Base-by-base conservation (phyloP, 305 asterid genomes). In the Coffea humblotiana region DNA sequence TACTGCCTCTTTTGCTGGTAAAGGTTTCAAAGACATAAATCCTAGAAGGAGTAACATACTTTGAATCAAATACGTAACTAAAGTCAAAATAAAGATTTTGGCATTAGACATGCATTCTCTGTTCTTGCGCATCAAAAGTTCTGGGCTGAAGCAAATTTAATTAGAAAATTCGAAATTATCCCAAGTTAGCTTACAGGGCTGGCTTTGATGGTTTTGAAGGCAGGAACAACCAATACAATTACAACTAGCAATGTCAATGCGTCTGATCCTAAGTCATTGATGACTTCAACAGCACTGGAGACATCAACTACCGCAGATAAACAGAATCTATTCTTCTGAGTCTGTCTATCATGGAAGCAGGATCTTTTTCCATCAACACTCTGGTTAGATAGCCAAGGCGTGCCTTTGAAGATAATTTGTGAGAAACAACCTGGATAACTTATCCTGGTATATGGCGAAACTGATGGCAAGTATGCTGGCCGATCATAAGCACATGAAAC, bases 201-300 rank as follows among this genome's bases (percentile, higher is more conserved):
- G 80, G 99, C 95, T 91, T 90, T 94, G 83, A 96, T 87, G 87
- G 19, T 82, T 85, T 83, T 94, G 87, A 96, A 94, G 84, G 90
- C 97, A 75, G 99, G 99, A 88, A 96, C 96, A 86, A 96, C 92
- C 87, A 94, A 63, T 68, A 96, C 99, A 77, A 98, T 96, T 49
- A 96, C 99, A 72, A 83, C 97, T 88, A 96, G 86, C 90, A 96
- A 94, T 61, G 99, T 96, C 75, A 96, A 83, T 45, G 99, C 92
- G 88, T 96, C 99, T 84, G 92, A 51, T 78, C 98, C 99, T 84
- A 96, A 86, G 84, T 96, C 99, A 84, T 94, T 96, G 87, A 96
- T 92, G 83, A 96, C 98, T 82, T 96, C 98, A 89, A 91, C 89
- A 47, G 97, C 98, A 85, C 83, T 81, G 71, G 98, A 90, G 82